A percentile compares a stretch with the other conserved stretches of the same genome.
phyloP scores from a whole-genome alignment of 306 rosid genomes.

The Adenanthera pavonina region DNA sequence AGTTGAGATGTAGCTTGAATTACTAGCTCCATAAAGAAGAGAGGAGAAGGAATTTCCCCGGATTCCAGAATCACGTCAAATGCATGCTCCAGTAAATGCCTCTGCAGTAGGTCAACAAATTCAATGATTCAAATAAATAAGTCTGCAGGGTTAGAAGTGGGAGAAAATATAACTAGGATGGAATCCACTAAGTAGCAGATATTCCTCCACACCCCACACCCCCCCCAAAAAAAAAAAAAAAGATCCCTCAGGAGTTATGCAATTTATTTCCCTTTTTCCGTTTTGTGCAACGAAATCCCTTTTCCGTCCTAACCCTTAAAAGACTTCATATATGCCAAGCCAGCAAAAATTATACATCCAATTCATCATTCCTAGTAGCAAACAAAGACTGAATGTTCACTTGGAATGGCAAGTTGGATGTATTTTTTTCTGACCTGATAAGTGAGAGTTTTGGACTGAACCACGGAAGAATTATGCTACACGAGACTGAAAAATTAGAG shows the following conservation, averaged over 20 bases:
- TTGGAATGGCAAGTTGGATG: background rate
- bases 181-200: background rate
- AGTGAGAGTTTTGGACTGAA: background rate
- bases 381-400: background rate
- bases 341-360: too few species aligned
- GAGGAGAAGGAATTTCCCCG: constrained; percentile 70
- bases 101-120: constrained; percentile 55
- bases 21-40: constrained; percentile 70
- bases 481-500: too few species aligned
- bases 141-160: background rate
- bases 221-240: too few species aligned
- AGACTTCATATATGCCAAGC: background rate
- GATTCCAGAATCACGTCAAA: constrained; percentile 77
- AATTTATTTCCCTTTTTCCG: too few species aligned
- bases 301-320: background rate
- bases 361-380: background rate
- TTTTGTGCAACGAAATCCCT: background rate
- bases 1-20: constrained; percentile 62
- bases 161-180: constrained; percentile 9
- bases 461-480: too few species aligned
- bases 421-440: background rate
- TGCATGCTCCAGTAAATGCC: constrained; percentile 85
- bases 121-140: constrained; percentile 14
- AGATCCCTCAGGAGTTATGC: background rate
- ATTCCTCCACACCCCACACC: too few species aligned